These are phyloP conservation scores for Pholiota microspora DNA, from an alignment of 768 basidiomycete species.

Conservation along the genomic window DNA sequence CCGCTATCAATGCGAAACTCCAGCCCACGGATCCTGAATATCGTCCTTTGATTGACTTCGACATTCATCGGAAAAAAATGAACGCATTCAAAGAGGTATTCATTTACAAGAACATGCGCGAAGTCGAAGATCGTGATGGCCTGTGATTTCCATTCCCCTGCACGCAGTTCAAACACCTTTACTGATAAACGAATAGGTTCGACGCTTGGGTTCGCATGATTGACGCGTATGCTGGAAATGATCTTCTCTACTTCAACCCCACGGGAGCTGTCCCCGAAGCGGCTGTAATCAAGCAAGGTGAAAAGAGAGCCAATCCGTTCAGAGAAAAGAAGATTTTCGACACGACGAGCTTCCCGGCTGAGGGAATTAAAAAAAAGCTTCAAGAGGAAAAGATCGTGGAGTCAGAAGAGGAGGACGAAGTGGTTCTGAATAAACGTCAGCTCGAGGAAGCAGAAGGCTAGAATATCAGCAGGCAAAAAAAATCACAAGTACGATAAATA, in stretches of 20 bases:
- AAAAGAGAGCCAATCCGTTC: slow-evolving; percentile 59
- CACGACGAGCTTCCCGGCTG: slow-evolving; percentile 47
- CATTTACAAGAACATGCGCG: slow-evolving; percentile 87
- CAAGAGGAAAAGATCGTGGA: slow-evolving; percentile 40
- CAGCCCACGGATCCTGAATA: slow-evolving; percentile 55
- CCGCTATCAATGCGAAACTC: slow-evolving; percentile 47
- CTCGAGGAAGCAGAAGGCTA: slow-evolving; percentile 57
- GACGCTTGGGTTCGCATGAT: slow-evolving; percentile 81
- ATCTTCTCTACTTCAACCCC: slow-evolving; percentile 75
- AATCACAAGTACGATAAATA: slow-evolving; percentile 14
- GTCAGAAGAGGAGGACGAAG: slow-evolving; percentile 40
- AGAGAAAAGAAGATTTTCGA: slow-evolving; percentile 69
- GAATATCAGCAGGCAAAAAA: slow-evolving; percentile 7
- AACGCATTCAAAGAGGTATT: slow-evolving; percentile 79
- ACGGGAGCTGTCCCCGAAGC: slow-evolving; percentile 73
- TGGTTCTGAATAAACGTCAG: slow-evolving; percentile 34
- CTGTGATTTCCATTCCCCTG: slow-evolving; percentile 44
- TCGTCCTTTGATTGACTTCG: slow-evolving; percentile 74
- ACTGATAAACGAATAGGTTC: slow-evolving; percentile 45
- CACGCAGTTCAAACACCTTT: background rate
- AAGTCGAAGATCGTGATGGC: slow-evolving; percentile 75
- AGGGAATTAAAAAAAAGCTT: slow-evolving; percentile 28
- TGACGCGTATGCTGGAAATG: slow-evolving; percentile 74
- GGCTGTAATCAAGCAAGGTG: slow-evolving; percentile 64
- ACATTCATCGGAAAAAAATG: slow-evolving; percentile 61